phyloP scores from a whole-genome alignment of 805 yeast genomes.

The Starmerella geochares region DNA sequence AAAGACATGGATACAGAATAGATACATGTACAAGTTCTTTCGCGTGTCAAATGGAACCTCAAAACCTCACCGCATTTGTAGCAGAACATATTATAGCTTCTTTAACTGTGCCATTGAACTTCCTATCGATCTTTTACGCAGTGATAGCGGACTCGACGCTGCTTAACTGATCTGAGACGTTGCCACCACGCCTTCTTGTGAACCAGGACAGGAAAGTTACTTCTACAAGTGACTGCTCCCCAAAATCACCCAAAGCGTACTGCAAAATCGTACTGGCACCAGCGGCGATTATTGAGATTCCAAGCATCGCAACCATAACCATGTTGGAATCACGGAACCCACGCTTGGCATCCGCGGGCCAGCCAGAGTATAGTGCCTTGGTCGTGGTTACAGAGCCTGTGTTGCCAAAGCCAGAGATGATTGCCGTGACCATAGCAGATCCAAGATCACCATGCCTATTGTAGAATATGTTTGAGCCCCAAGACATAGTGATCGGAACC shows the following conservation, averaged over 20 bases:
- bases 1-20: constrained; percentile 1
- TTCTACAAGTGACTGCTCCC: constrained; percentile 17
- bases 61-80: too few relatives aligned
- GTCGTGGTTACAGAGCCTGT: constrained; percentile 78
- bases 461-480: constrained; percentile 66
- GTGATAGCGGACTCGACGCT: neutral
- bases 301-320: constrained; percentile 72
- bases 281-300: constrained; percentile 54
- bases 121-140: too few relatives aligned
- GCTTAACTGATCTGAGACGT: neutral
- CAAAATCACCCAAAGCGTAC: constrained; percentile 32
- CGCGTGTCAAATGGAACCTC: too few relatives aligned
- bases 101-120: too few relatives aligned
- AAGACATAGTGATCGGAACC: constrained; percentile 77
- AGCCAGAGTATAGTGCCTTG: constrained; percentile 74
- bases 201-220: constrained; percentile 23
- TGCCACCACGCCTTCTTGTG: neutral
- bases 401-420: constrained; percentile 79
- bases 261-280: constrained; percentile 31
- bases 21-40: too few relatives aligned
- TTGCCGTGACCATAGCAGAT: constrained; percentile 68
- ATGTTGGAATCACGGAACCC: constrained; percentile 62
- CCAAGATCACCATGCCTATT: constrained; percentile 73
- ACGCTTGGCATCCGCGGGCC: constrained; percentile 66
- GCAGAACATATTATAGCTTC: too few relatives aligned